phyloP scores from a whole-genome alignment of 2,329 filamentous ascomycete species.

The Penicillium brasilianum region DNA sequence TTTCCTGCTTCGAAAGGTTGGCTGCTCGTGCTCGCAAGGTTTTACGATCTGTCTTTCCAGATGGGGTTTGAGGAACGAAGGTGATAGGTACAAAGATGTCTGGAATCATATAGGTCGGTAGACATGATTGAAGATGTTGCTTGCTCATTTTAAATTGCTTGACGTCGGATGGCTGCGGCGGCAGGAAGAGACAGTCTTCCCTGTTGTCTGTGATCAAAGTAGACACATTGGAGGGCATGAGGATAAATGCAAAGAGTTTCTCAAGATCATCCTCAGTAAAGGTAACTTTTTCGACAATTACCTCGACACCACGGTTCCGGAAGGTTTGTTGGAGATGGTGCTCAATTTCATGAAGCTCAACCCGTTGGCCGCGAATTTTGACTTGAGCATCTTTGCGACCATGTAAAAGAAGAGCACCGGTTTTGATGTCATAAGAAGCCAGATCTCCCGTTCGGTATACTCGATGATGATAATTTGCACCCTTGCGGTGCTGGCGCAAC shows the following conservation, averaged over 20 bases:
- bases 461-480: not conserved
- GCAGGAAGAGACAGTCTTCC: not conserved
- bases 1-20: not conserved
- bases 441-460: slow-evolving; percentile 12
- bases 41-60: not conserved
- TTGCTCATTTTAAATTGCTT: too few species aligned
- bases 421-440: not conserved
- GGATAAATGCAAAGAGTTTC: too few species aligned
- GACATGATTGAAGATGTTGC: not conserved
- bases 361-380: slow-evolving; percentile 11
- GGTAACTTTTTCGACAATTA: not conserved
- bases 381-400: slow-evolving; percentile 7
- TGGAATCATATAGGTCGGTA: not conserved
- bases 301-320: not conserved
- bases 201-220: too few species aligned
- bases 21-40: not conserved
- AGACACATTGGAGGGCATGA: not conserved
- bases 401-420: not conserved
- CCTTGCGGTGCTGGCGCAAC: not conserved
- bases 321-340: slow-evolving; percentile 2
- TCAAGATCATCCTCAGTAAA: not conserved
- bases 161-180: not conserved
- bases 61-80: not conserved
- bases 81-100: not conserved
- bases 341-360: slow-evolving; percentile 11